Evolutionary conservation across 495 filamentous ascomycete genomes (phyloP).

Genomic region (Aspergillus homomorphus): DNA sequence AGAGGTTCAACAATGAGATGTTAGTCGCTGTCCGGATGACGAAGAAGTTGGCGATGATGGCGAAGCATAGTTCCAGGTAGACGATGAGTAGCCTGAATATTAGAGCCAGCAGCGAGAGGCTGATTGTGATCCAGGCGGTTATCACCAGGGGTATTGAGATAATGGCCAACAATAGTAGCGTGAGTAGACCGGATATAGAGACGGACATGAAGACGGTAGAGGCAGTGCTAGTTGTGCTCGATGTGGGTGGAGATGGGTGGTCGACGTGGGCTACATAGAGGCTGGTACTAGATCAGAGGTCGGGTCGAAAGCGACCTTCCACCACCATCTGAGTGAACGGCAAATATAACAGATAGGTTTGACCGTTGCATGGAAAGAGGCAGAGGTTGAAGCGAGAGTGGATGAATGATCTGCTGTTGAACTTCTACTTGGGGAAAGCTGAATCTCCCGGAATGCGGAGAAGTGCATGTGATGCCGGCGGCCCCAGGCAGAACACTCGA

Average conservation of each 20-base stretch:
- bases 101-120: slow-evolving; percentile 62
- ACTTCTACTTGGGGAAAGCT: not conserved
- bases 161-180: slow-evolving; percentile 61
- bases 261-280: too few species aligned
- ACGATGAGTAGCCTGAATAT: slow-evolving; percentile 62
- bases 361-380: too few species aligned
- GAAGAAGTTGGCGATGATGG: slow-evolving; percentile 57
- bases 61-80: slow-evolving; percentile 65
- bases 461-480: slow-evolving; percentile 31
- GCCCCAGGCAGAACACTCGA: slow-evolving; percentile 17
- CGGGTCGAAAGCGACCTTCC: too few species aligned
- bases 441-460: slow-evolving; percentile 21
- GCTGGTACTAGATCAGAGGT: too few species aligned
- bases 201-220: slow-evolving; percentile 38
- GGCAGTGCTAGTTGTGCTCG: too few species aligned
- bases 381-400: not conserved
- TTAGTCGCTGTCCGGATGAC: slow-evolving; percentile 34
- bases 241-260: slow-evolving; percentile 3
- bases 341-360: too few species aligned
- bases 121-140: slow-evolving; percentile 67
- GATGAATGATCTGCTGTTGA: not conserved
- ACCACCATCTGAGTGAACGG: too few species aligned
- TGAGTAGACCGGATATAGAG: slow-evolving; percentile 47
- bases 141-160: slow-evolving; percentile 66
- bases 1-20: slow-evolving; percentile 33